Conservation (phyloP, 2,329 filamentous ascomycete genomes). For the Colletotrichum shisoi region DNA sequence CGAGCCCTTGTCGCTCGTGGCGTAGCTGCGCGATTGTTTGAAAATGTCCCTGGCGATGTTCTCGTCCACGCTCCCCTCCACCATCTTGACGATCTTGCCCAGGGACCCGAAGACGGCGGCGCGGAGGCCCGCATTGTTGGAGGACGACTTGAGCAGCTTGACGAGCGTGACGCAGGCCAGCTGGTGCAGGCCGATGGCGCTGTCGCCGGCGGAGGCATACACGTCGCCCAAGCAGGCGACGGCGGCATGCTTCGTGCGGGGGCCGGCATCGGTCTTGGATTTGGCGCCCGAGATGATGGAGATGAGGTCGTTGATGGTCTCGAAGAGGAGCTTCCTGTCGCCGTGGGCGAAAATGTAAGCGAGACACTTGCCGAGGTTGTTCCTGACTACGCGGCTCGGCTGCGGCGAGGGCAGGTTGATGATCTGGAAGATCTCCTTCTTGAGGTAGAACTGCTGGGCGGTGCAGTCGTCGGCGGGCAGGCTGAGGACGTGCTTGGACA, state of each 20-base stretch:
- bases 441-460: conserved; percentile 87
- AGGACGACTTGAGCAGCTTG: conserved; percentile 80
- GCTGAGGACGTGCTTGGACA: conserved; percentile 79
- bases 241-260: conserved; percentile 84
- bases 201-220: conserved; percentile 91
- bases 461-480: conserved; percentile 82
- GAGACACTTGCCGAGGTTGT: conserved; percentile 85
- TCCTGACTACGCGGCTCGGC: conserved; percentile 87
- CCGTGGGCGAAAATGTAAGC: conserved; percentile 83
- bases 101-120: conserved; percentile 79
- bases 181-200: conserved; percentile 82
- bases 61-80: conserved; percentile 82
- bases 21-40: conserved; percentile 85
- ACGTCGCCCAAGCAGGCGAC: conserved; percentile 86
- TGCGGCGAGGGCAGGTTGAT: conserved; percentile 81
- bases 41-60: conserved; percentile 85
- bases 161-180: conserved; percentile 75
- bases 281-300: conserved; percentile 77
- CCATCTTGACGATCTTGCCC: conserved; percentile 77
- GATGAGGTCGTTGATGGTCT: conserved; percentile 90
- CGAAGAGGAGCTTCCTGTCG: conserved; percentile 89
- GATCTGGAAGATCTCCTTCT: conserved; percentile 93
- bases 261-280: conserved; percentile 75
- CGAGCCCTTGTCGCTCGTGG: conserved; percentile 80
- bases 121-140: conserved; percentile 81